Base-by-base conservation (phyloP, 345 rosid genomes). In the Litchi chinensis region DNA sequence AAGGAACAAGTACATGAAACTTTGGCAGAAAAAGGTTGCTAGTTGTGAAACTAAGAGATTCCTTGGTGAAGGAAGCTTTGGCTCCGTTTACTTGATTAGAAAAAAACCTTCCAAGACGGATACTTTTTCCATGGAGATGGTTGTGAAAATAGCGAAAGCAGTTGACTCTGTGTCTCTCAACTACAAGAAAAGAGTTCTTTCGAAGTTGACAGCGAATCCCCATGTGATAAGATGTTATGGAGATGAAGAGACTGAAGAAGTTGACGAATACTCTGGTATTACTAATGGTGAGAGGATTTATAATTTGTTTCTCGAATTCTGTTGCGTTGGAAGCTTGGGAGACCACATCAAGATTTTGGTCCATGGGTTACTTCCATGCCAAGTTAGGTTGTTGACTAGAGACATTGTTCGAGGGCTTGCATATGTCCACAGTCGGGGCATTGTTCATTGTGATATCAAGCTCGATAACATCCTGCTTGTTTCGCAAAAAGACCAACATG, bases 381-480 rank as follows among this genome's bases (percentile, higher is more conserved):
- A 71, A 71, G 75, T 28, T 1, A 54, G 15, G 75, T 3, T 1
- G 15, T 71, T 15, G 6, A 52, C 26, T 0, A 50, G 62, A n/a
- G 46, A 52, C 10, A 71, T 28, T 32, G 44, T 50, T 4, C 8
- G 8, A 26, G 63, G 74, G 15, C 43, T 50, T 7, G 40, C 3
- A 15, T 54, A 26, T 18, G 44, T 71, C 6, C 44, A 71, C 63
- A 10, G 63, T 0, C 5, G 28, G 16, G 74, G 74, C 22, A 54
- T 28, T 24, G 74, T 52, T 26, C 63, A 28, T 59, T 71, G 74
- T 21, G 74, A 71, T 50, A 50, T 71, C n/a, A 71, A 71, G n/a
- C 62, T 13, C 1, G 44, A 26, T 26, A 71, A 52, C 43, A 52
- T 52, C 24, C 21, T 71, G 44, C 74, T 52, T 16, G 26, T 18